These are phyloP conservation scores for Globisporangium nagaii DNA, from an alignment of 352 stramenopile species.

Conservation along the genomic window DNA sequence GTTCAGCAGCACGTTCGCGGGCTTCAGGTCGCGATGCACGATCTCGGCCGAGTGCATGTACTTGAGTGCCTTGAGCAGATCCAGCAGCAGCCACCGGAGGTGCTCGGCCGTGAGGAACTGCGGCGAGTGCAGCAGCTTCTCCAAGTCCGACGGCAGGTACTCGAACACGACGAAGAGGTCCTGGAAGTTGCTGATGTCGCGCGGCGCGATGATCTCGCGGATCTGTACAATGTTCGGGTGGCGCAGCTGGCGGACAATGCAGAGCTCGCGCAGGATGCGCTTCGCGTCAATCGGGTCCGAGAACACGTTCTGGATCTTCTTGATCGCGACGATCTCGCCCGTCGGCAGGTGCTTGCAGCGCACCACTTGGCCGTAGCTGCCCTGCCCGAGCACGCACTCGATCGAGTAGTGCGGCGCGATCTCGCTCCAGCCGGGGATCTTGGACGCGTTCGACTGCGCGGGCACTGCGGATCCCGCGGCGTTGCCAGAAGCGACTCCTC, in stretches of 20 bases:
- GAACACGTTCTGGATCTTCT: conserved; percentile 88
- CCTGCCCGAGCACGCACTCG: conserved; percentile 78
- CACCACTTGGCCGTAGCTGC: conserved; percentile 83
- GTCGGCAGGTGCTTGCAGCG: conserved; percentile 84
- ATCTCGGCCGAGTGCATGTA: conserved; percentile 89
- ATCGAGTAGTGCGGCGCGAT: conserved; percentile 83
- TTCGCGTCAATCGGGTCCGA: conserved; percentile 85
- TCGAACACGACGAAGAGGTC: conserved; percentile 86
- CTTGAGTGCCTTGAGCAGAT: conserved; percentile 85
- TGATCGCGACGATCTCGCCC: conserved; percentile 85
- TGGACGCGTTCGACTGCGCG: conserved; percentile 53
- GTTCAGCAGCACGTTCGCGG: conserved; percentile 85
- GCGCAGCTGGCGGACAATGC: conserved; percentile 75
- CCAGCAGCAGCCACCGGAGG: conserved; percentile 76
- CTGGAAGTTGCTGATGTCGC: conserved; percentile 68
- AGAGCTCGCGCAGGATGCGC: conserved; percentile 79
- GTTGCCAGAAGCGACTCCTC: not conserved
- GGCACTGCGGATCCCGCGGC: conserved; percentile 10
- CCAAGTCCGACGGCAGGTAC: conserved; percentile 77
- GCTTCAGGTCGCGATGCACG: conserved; percentile 86
- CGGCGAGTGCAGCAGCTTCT: conserved; percentile 82
- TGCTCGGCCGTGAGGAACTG: conserved; percentile 84
- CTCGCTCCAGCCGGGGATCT: conserved; percentile 77
- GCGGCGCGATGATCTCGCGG: conserved; percentile 78
- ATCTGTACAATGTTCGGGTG: conserved; percentile 88